phyloP scores from a whole-genome alignment of 371 early-diverging fungal species.

The Syncephalastrum monosporum region DNA sequence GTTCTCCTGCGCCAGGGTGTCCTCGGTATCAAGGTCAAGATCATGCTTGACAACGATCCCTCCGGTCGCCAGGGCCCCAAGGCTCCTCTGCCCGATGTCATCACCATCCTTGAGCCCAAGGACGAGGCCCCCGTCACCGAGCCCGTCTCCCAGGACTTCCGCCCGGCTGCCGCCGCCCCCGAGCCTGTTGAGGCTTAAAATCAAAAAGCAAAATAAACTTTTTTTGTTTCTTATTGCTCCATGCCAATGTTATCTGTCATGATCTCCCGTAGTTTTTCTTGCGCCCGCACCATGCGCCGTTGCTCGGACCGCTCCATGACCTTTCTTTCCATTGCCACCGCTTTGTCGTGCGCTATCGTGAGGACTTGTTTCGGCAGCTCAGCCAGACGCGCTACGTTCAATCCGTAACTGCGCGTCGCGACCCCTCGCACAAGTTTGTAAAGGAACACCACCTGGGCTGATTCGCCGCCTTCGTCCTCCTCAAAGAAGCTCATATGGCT shows the following conservation, averaged over 20 bases:
- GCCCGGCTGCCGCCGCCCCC: conserved; percentile 52
- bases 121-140: conserved; percentile 74
- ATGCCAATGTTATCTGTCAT: too few relatives aligned
- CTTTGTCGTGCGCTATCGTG: conserved; percentile 54
- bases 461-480: conserved; percentile 24
- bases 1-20: conserved; percentile 99
- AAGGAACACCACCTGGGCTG: conserved; percentile 70
- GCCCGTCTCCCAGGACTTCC: conserved; percentile 77
- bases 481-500: conserved; percentile 78
- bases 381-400: conserved; percentile 84
- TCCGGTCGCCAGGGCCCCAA: conserved; percentile 96
- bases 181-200: conserved; percentile 40
- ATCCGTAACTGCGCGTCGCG: conserved; percentile 74
- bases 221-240: conserved; percentile 3
- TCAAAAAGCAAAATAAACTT: conserved; percentile 5
- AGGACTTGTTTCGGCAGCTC: conserved; percentile 60
- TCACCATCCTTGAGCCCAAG: conserved; percentile 95
- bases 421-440: conserved; percentile 85
- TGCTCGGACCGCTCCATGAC: not conserved
- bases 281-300: too few relatives aligned
- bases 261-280: too few relatives aligned
- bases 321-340: conserved; percentile 49
- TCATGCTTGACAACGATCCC: conserved; percentile 98
- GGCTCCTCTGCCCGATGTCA: conserved; percentile 95
- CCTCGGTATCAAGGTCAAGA: conserved; percentile 99